Conservation (phyloP, 2,329 filamentous ascomycete genomes). For the Fusarium annulatum region DNA sequence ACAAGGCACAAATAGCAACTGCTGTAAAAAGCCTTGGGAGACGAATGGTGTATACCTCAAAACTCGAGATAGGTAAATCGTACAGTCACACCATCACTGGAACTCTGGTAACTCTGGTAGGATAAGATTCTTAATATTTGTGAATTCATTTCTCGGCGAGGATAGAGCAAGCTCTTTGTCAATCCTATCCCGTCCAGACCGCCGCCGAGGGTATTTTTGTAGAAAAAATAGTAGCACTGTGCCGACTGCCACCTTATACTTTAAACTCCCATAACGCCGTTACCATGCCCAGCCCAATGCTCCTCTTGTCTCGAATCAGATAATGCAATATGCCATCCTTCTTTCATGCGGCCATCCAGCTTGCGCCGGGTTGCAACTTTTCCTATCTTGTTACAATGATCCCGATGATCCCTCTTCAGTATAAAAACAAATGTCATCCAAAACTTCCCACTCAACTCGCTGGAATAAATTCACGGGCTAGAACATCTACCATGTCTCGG, state of each 20-base stretch:
- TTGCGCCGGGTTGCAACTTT: slow-evolving; percentile 24
- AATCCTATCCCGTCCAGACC: slow-evolving; percentile 9
- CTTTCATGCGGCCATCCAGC: slow-evolving; percentile 38
- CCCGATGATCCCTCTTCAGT: background rate
- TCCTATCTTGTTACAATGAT: slow-evolving; percentile 8
- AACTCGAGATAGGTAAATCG: background rate
- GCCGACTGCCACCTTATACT: background rate
- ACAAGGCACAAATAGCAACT: background rate
- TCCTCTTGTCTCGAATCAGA: slow-evolving; percentile 12
- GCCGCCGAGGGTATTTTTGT: slow-evolving; percentile 24
- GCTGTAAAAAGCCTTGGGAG: background rate
- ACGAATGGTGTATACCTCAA: background rate
- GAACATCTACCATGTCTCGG: slow-evolving; percentile 72
- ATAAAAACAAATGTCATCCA: background rate
- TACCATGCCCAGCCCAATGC: slow-evolving; percentile 29
- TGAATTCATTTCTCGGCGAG: slow-evolving; percentile 9
- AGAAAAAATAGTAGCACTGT: slow-evolving; percentile 20
- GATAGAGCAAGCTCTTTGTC: slow-evolving; percentile 16
- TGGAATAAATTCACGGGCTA: background rate
- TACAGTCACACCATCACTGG: background rate
- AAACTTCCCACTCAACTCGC: background rate
- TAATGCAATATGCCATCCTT: slow-evolving; percentile 30
- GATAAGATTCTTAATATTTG: background rate
- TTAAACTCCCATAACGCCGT: slow-evolving; percentile 32
- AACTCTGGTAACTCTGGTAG: background rate